Base-by-base conservation (phyloP, 441 rosid species). In the Bocquillonia castaneifolia region DNA sequence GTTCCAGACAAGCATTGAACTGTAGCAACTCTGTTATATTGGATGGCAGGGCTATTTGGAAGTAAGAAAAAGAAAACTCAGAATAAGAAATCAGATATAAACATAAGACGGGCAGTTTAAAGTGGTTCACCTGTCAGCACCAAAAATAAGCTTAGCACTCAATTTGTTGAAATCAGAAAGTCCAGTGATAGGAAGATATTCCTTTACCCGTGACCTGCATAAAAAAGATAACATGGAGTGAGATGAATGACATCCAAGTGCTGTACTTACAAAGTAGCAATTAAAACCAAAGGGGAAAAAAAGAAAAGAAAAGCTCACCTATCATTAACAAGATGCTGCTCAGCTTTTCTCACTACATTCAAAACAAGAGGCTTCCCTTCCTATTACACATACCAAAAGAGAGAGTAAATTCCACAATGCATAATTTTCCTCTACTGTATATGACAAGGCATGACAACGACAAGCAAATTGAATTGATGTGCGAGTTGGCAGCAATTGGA, bases 1-100 rank as follows among this genome's bases (percentile, higher is more conserved):
- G 99, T 94, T 56, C 99, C 99, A 63, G 99, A 94, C 83, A 94
- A 88, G 78, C 96, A 90, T 76, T 90, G 98, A 55, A 94, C 98
- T 10, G 99, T 94, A 31, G 96, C 78, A 76, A 94, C 80, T 67
- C 98, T 84, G 67, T 86, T 86, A 79, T 87, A 94, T 63, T 67
- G 79, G 52, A 94, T 87, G 40, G 92, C 92, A 59, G 88, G 91
- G 83, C 99, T 94, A 63, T 64, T 78, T 28, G 61, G 70, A 74
- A 59, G 66, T 26, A 63, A 50, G 6, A 60, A 63, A 59, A 40
- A 36, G 23, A 39, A 72, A 53, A 2, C 47, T 42, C 2, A 7
- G 9, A 42, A 42, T 42, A 42, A 42, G 9, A 34, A 45, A 60
- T 72, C 42, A 67, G 64, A 23, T 29, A 39, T 13, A 42, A 10